Base-by-base conservation (phyloP, 257 asterid species). In the Oldenlandia corymbosa region DNA sequence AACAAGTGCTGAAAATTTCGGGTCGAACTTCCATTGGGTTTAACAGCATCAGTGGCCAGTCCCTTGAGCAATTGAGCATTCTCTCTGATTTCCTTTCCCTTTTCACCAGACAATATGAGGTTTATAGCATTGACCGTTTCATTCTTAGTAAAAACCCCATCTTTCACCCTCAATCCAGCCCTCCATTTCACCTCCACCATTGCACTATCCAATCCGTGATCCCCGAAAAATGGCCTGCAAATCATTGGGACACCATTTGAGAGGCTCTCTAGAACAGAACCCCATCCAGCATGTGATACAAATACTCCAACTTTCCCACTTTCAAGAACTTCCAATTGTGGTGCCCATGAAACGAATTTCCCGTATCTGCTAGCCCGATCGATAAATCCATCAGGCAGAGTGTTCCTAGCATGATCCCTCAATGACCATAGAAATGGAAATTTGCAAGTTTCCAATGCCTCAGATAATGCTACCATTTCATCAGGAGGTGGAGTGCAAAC, bases 261-360 rank as follows among this genome's bases (percentile, higher is more conserved):
- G 3, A 85, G 69, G 3, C 91, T 81, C 66, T 88, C 96, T 20
- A 78, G 53, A 14, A 85, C 58, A 21, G 96, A 88, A 23, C 85
- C 83, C 96, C 96, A 88, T 0, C 96, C 96, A 39, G 94, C 75
- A 62, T 88, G 96, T 21, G 85, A 85, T 24, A 85, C 66, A 47
- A 85, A 85, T 8, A 65, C 86, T 5, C 89, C 90, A 3, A 85
- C 77, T 1, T 63, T 67, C 1, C 45, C 27, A 31, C 81, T 83
- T 42, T 50, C 78, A 5, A 88, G 83, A 10, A 84, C 81, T 30
- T 59, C 71, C 50, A 55, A 16, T 52, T 85, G 94, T 0, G 96
- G 94, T 4, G 94, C 96, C 96, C 94, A 85, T 8, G 86, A 17
- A 31, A 62, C 56, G 28, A 27, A 28, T 46, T 45, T 45, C 5